Evolutionary conservation across 176 grass and related monocot genomes (phyloP).

Genomic region (Hyparrhenia diplandra): DNA sequence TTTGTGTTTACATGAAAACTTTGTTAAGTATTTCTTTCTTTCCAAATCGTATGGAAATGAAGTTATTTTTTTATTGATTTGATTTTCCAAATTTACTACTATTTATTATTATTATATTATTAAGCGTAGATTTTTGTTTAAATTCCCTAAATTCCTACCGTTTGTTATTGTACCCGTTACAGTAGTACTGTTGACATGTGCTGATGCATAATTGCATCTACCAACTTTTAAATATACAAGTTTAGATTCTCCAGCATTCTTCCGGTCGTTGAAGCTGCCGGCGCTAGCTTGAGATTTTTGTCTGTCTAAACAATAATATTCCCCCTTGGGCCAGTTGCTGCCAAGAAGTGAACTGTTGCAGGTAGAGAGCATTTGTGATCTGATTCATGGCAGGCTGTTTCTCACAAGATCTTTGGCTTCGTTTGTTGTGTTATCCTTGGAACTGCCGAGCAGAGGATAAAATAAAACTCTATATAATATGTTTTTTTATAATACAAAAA

Average conservation of each 20-base stretch:
- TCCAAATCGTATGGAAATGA: too few species aligned
- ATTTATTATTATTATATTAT: too few species aligned
- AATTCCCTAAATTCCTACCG: background rate
- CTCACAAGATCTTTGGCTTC: background rate
- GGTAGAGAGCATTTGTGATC: constrained; percentile 15
- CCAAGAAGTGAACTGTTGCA: constrained; percentile 27
- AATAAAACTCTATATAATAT: too few species aligned
- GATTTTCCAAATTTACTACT: too few species aligned
- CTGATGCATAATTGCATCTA: constrained; percentile 20
- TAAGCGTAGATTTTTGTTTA: too few species aligned
- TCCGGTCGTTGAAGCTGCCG: constrained; percentile 8
- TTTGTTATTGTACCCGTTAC: background rate
- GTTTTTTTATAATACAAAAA: background rate
- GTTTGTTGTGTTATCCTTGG: constrained; percentile 12
- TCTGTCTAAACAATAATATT: background rate
- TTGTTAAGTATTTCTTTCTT: too few species aligned
- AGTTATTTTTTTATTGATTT: too few species aligned
- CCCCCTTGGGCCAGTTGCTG: constrained; percentile 9
- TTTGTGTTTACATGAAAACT: too few species aligned
- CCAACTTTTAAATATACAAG: constrained; percentile 1
- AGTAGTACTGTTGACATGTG: background rate
- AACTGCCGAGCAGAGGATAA: background rate
- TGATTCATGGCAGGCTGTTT: background rate
- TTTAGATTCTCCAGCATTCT: constrained; percentile 28
- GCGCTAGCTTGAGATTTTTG: background rate